These are phyloP conservation scores for Multifurca ochricompacta DNA, from an alignment of 768 basidiomycete genomes.

Conservation along the genomic window DNA sequence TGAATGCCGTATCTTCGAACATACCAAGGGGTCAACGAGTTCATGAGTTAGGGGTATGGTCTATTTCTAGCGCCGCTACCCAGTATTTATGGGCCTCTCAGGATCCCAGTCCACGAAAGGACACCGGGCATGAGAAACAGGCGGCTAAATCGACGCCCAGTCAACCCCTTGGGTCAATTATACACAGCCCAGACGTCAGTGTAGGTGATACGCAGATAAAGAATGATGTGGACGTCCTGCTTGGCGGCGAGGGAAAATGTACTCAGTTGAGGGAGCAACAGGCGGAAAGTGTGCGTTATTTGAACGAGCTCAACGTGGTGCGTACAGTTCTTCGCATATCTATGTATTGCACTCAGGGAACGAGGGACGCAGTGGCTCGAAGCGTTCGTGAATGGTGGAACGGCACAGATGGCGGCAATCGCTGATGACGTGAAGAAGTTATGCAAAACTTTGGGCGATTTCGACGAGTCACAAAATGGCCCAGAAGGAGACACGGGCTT, in stretches of 20 bases:
- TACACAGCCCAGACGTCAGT: neutral
- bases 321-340: conserved; percentile 18
- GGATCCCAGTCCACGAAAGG: neutral
- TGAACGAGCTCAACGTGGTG: conserved; percentile 69
- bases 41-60: neutral
- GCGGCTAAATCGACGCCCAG: neutral
- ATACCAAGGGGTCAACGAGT: neutral
- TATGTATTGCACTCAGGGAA: neutral
- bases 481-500: conserved; percentile 22
- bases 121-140: neutral
- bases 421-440: conserved; percentile 54
- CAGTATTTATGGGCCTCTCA: neutral
- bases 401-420: conserved; percentile 58
- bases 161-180: neutral
- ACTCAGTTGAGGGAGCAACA: conserved; percentile 53
- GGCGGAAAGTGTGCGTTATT: conserved; percentile 65
- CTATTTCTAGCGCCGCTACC: neutral
- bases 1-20: neutral
- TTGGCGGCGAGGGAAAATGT: conserved; percentile 41
- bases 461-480: conserved; percentile 20
- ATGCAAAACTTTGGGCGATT: conserved; percentile 42
- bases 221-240: conserved; percentile 42
- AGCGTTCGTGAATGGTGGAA: conserved; percentile 70
- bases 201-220: conserved; percentile 28
- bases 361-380: conserved; percentile 62